Base-by-base conservation (phyloP, 495 filamentous ascomycete genomes). In the Aspergillus homomorphus region DNA sequence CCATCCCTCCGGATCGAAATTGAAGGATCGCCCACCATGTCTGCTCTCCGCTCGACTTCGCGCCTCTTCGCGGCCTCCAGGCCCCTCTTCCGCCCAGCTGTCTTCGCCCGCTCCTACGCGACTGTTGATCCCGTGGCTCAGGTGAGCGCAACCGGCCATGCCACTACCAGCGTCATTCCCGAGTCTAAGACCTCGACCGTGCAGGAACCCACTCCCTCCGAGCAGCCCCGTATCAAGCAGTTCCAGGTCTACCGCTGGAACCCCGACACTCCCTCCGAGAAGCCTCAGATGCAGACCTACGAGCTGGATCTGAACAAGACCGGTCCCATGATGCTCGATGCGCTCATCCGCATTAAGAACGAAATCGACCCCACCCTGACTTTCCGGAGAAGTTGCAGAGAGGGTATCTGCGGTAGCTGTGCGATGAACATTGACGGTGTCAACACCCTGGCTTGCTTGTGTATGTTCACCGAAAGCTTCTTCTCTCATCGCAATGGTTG, bases 161-260 rank as follows among this genome's bases (percentile, higher is more conserved):
- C 67, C 48, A 67, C 61, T 45, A 50, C 57, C 48, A 65, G 66
- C 16, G 62, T 69, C 10, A 61, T 73, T 19, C 67, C 80, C n/a
- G 68, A 74, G 52, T 67, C 68, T 69, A 78, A 82, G 58, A 83
- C 81, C 45, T 78, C 75, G 53, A 83, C 76, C 64, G 73, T 80
- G 56, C 70, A 82, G 64, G 81, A 87, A 62, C 86, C 83, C 54
- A 73, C 65, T 49, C 67, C 79, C 43, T 80, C 77, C 53, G 74
- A 80, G 51, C 68, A 82, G 20, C 71, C 86, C 51, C 86, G 82
- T 64, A 87, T 88, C 73, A 98, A 97, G 84, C 91, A 89, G 57
- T 98, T 98, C 85, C 89, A 97, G 75, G 85, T 98, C 84, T 98
- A 98, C 85, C 88, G 94, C 66, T 98, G 94, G 94, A 95, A 95